Base-by-base conservation (phyloP, 108 stramenopile genomes). In the Phaeodactylum tricornutum region DNA sequence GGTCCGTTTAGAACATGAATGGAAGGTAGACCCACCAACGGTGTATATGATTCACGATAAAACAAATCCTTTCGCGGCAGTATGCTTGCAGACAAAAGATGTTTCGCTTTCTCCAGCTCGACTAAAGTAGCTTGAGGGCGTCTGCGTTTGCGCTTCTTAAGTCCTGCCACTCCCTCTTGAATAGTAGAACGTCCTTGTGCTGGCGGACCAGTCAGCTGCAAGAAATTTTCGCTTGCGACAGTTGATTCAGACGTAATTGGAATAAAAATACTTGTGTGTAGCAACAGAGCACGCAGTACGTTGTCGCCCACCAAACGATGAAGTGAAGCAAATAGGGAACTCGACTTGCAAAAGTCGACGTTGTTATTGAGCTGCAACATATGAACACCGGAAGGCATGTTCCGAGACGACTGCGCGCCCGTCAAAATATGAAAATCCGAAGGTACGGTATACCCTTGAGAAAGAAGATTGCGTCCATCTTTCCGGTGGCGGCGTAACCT, bases 151-250 rank as follows among this genome's bases (percentile, higher is more conserved):
- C 25, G 33, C 33, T 34, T 12, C 33, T 34, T 34, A 8, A 12
- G 8, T 12, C 33, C 12, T 34, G 33, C 33, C 29, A 30, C 15
- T 34, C 21, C 31, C 27, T 26, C 8, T 11, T 32, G 12, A 11
- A 30, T 27, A 25, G 36, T 53, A 57, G 14, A 34, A 9, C 22
- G 4, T 12, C 16, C 20, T 17, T 2, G 6, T 20, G 4, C 23
- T n/a, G 6, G 11, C 30, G 42, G 42, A 29, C 16, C 36, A 28
- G 44, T 31, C 40, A 30, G 16, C 57, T 51, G 34, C 48, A 58
- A 47, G 32, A 44, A 79, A 80, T 9, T 81, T 78, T 47, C 80
- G 8, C 33, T n/a, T n/a, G n/a, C n/a, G n/a, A n/a, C n/a, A n/a
- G n/a, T n/a, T n/a, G n/a, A n/a, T n/a, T n/a, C n/a, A n/a, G n/a